Base-by-base conservation (phyloP, 768 basidiomycete species). In the Kwoniella sp. region DNA sequence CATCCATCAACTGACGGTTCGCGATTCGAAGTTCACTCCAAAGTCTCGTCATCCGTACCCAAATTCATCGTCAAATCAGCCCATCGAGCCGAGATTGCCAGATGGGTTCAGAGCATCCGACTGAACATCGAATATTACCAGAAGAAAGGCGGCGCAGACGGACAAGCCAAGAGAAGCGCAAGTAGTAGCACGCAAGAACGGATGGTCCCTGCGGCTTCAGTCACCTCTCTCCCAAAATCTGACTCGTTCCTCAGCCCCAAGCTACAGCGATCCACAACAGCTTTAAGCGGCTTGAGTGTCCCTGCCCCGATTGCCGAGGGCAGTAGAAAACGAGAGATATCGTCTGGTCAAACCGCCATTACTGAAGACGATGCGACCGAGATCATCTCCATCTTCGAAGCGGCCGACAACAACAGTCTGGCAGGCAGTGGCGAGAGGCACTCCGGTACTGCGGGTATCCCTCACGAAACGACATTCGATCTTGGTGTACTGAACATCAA, bases 81-180 rank as follows among this genome's bases (percentile, higher is more conserved):
- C 65, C 92, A 96, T 71, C 91, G 89, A 0, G 90, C 90, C 5
- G 94, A 97, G 79, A 91, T 91, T 4, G 84, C 88, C 3, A 84
- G 93, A 12, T 97, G 94, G 94, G 86, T 87, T 1, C 86, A 88
- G 61, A 89, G 88, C 0, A 85, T 97, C 51, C 80, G 81, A 19
- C 85, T 85, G 74, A 88, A 87, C 65, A 88, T 92, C 63, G 90
- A 92, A 30, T 88, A 86, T 83, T 84, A 83, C 52, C 82, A 82
- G n/a, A 83, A 84, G 36, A 37, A 55, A 24, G 54, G 57, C 2
- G 30, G 26, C 2, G 22, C 56, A 1, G 47, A 57, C 12, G 27
- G 60, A n/a, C 37, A 27, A 6, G 27, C 55, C 0, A 61, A 65
- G 36, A 50, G 62, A 25, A 64, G 50, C 17, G 47, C 55, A 8